phyloP scores from a whole-genome alignment of 108 stramenopile species.

The Licmophora abbreviata region DNA sequence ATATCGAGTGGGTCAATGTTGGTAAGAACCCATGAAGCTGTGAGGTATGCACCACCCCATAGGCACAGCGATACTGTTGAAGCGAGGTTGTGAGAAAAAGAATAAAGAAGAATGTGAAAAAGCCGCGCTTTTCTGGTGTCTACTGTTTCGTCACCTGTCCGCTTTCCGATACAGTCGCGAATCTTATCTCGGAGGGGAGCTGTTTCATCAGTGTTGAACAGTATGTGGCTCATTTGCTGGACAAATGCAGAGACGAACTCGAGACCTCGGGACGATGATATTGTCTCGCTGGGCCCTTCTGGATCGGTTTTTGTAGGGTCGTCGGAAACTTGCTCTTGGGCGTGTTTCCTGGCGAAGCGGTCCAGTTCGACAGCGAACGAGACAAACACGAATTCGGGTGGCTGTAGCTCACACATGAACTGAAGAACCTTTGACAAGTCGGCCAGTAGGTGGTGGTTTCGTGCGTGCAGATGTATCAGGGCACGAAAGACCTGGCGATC shows the following conservation, averaged over 20 bases:
- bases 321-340: constrained; percentile 10
- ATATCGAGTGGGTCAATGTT: constrained; percentile 71
- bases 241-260: constrained; percentile 78
- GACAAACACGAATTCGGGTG: constrained; percentile 79
- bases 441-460: constrained; percentile 49
- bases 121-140: constrained; percentile 46
- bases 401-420: constrained; percentile 76
- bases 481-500: constrained; percentile 75
- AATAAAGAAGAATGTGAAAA: constrained; percentile 73
- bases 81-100: constrained; percentile 73
- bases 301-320: constrained; percentile 16
- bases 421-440: constrained; percentile 69
- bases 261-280: constrained; percentile 39
- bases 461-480: constrained; percentile 61
- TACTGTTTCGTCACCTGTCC: constrained; percentile 19
- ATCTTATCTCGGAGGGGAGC: constrained; percentile 41
- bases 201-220: constrained; percentile 63
- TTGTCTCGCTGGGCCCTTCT: constrained; percentile 17
- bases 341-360: constrained; percentile 25
- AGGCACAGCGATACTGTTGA: constrained; percentile 65
- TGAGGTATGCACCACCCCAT: constrained; percentile 78
- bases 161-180: constrained; percentile 58
- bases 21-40: constrained; percentile 57
- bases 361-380: constrained; percentile 79
- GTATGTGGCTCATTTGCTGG: constrained; percentile 69